Evolutionary conservation across 495 filamentous ascomycete genomes (phyloP).

Genomic region (Jackrogersella multiformis): DNA sequence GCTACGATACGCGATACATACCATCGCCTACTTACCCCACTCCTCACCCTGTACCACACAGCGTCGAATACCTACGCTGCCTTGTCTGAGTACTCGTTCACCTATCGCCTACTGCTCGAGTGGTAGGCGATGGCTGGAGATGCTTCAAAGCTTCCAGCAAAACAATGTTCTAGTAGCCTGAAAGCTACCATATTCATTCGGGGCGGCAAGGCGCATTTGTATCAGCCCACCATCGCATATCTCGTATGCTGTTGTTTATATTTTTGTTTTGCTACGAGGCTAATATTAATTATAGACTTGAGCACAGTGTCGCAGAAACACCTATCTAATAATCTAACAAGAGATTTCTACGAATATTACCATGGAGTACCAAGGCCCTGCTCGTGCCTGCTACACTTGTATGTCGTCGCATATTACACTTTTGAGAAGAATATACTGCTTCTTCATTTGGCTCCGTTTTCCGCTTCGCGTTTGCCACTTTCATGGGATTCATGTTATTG

Average conservation of each 20-base stretch:
- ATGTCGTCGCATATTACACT: constrained; percentile 39
- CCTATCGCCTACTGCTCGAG: constrained; percentile 1
- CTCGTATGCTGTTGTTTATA: constrained; percentile 2
- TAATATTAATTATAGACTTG: neutral
- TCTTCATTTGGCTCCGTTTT: constrained; percentile 10
- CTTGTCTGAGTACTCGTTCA: constrained; percentile 7
- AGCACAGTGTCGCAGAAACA: neutral
- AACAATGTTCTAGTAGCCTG: neutral
- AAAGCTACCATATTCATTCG: neutral
- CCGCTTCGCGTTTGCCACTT: neutral
- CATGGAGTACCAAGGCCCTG: constrained; percentile 53
- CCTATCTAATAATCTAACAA: neutral
- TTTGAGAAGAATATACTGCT: neutral
- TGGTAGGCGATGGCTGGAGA: constrained; percentile 3
- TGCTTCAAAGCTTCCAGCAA: constrained; percentile 12
- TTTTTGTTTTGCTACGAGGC: neutral
- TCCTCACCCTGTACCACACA: constrained; percentile 11
- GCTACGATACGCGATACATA: neutral
- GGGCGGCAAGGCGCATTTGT: neutral
- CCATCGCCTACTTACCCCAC: constrained; percentile 10
- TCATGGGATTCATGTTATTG: neutral
- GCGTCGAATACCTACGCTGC: constrained; percentile 2
- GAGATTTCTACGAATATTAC: constrained; percentile 14
- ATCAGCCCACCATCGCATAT: neutral
- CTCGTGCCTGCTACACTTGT: constrained; percentile 61